These are phyloP conservation scores for Puccinellia tenuiflora DNA, from an alignment of 176 grass and related monocot species.

Conservation along the genomic window DNA sequence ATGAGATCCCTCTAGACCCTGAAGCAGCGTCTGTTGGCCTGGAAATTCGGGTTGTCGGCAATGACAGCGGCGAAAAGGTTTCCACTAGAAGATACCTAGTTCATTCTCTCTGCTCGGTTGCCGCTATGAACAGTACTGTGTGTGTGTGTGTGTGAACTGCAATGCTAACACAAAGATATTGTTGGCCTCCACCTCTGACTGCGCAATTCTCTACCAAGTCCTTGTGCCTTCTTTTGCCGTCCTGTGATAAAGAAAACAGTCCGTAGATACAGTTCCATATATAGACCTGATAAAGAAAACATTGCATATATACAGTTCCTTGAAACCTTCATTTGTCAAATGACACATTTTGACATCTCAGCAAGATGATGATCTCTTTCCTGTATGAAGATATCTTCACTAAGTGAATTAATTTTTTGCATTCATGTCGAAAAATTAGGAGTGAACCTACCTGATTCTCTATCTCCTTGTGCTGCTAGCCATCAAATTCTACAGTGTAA, in stretches of 20 bases:
- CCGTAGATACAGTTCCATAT: neutral
- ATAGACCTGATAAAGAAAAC: neutral
- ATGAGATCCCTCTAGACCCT: constrained; percentile 83
- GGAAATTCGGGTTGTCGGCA: constrained; percentile 96
- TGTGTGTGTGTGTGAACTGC: neutral
- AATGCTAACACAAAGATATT: neutral
- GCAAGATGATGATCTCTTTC: neutral
- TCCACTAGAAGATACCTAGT: neutral
- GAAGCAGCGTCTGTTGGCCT: constrained; percentile 95
- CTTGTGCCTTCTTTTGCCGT: neutral
- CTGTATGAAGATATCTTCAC: neutral
- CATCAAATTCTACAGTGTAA: neutral
- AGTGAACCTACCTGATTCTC: neutral
- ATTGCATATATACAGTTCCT: neutral
- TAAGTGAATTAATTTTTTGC: neutral
- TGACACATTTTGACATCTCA: neutral
- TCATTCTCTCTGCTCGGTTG: neutral
- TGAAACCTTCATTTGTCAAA: neutral
- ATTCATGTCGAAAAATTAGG: neutral
- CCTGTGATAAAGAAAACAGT: neutral
- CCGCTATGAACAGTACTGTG: neutral
- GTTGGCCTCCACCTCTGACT: neutral
- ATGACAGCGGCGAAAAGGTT: constrained; percentile 99
- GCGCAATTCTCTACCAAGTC: neutral
- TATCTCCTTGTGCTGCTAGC: neutral